Percentiles rank a stretch among this genome's conserved stretches.
Evolutionary conservation across 2,329 filamentous ascomycete genomes (phyloP).

Genomic region (Lachnellula occidentalis): DNA sequence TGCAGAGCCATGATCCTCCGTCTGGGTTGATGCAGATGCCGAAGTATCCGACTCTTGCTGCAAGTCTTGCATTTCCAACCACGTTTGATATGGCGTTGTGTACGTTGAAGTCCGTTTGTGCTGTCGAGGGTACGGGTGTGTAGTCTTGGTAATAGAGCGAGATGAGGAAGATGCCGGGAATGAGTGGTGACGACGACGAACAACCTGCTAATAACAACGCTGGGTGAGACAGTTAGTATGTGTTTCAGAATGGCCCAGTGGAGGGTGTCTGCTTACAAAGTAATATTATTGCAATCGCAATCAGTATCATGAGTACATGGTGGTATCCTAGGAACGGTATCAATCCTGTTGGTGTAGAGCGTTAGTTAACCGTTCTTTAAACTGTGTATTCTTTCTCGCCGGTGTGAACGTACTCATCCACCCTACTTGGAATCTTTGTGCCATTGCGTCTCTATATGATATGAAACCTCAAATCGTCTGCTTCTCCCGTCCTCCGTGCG

Average conservation of each 20-base stretch:
- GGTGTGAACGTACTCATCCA: conserved; percentile 28
- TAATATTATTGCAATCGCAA: conserved; percentile 88
- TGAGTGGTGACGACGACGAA: conserved; percentile 90
- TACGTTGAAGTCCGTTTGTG: conserved; percentile 87
- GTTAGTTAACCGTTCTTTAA: conserved; percentile 7
- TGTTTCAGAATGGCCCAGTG: conserved; percentile 9
- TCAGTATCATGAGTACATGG: conserved; percentile 95
- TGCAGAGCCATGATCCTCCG: conserved; percentile 87
- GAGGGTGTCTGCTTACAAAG: conserved; percentile 62
- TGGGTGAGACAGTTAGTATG: conserved; percentile 35
- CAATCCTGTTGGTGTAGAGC: conserved; percentile 42
- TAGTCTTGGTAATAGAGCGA: conserved; percentile 92
- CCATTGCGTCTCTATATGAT: neutral
- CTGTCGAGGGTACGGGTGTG: conserved; percentile 71
- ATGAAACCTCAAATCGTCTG: conserved; percentile 11
- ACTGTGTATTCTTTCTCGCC: neutral
- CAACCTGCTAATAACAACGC: conserved; percentile 89
- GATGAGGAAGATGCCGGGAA: conserved; percentile 93
- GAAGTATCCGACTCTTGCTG: conserved; percentile 94
- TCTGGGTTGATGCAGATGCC: conserved; percentile 94
- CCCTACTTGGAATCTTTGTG: conserved; percentile 27
- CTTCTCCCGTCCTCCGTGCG: conserved; percentile 30
- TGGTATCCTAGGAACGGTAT: conserved; percentile 67
- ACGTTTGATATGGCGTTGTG: conserved; percentile 84
- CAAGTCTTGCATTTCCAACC: conserved; percentile 74